Conservation (phyloP, 352 stramenopile genomes). For the Detonula confervacea region DNA sequence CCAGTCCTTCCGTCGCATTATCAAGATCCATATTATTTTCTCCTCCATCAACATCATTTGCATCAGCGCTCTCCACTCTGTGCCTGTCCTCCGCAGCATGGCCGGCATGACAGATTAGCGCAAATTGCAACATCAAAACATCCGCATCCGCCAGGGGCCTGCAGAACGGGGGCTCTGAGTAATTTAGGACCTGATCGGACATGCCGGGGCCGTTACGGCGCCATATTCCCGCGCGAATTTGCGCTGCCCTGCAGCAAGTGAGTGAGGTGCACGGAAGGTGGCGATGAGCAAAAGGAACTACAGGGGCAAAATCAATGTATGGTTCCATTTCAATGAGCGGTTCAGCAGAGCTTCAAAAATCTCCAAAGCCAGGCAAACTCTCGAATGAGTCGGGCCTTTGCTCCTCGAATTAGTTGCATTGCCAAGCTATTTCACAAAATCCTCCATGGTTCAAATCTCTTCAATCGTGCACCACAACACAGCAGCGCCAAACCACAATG, state of each 20-base stretch:
- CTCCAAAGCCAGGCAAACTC: no score
- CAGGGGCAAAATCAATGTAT: no score
- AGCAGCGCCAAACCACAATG: no score
- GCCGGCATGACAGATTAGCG: constrained; percentile 58
- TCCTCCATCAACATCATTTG: constrained; percentile 25
- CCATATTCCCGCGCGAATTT: constrained; percentile 87
- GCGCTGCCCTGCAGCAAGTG: constrained; percentile 63
- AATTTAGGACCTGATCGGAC: constrained; percentile 84
- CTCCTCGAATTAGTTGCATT: no score
- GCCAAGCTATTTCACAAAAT: no score
- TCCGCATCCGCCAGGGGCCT: constrained; percentile 76
- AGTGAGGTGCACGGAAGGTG: no score
- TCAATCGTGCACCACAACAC: no score
- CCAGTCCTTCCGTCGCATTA: constrained; percentile 38
- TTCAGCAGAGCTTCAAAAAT: no score
- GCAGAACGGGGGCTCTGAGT: constrained; percentile 86
- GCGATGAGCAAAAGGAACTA: no score
- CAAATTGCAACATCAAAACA: constrained; percentile 80
- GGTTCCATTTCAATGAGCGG: no score
- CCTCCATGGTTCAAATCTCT: no score
- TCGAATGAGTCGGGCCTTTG: no score
- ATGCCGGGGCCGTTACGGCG: constrained; percentile 86
- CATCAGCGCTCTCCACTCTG: constrained; percentile 2
- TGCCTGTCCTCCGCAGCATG: neutral
- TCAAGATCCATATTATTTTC: constrained; percentile 15